Percentiles rank a stretch among this genome's conserved stretches.
Evolutionary conservation across 2,329 filamentous ascomycete genomes (phyloP).

Genomic region (Colletotrichum sp.): DNA sequence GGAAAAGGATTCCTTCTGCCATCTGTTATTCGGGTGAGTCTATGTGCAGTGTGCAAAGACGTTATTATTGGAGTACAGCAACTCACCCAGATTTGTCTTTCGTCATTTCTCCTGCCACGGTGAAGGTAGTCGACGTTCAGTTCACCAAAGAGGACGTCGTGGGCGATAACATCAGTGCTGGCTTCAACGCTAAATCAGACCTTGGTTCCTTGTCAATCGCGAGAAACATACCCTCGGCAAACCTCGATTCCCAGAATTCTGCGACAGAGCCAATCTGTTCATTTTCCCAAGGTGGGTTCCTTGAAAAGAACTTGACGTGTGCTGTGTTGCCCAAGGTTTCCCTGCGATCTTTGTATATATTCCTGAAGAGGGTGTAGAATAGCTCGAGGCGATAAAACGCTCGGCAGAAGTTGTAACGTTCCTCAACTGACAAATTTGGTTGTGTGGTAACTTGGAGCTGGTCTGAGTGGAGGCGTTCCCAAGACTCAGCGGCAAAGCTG

Average conservation of each 20-base stretch:
- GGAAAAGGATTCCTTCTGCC: background rate
- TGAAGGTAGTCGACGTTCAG: background rate
- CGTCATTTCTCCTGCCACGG: background rate
- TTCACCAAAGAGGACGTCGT: background rate
- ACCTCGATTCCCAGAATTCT: background rate
- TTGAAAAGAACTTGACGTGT: background rate
- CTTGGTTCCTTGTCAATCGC: background rate
- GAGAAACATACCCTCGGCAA: background rate
- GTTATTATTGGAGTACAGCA: background rate
- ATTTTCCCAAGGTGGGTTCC: background rate
- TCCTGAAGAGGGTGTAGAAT: background rate
- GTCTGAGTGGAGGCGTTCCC: background rate
- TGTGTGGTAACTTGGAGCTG: background rate
- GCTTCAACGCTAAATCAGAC: background rate
- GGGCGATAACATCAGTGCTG: background rate
- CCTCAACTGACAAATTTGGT: background rate
- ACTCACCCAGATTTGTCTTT: background rate
- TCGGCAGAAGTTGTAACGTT: background rate
- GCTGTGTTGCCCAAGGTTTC: background rate
- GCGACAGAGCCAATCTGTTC: background rate
- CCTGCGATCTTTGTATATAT: background rate
- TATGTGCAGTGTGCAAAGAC: background rate
- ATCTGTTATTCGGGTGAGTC: background rate
- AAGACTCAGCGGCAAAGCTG: background rate
- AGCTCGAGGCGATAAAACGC: background rate